Evolutionary conservation across 75 land plant genomes (phyloP).

Genomic region (Selaginella tamariscina): DNA sequence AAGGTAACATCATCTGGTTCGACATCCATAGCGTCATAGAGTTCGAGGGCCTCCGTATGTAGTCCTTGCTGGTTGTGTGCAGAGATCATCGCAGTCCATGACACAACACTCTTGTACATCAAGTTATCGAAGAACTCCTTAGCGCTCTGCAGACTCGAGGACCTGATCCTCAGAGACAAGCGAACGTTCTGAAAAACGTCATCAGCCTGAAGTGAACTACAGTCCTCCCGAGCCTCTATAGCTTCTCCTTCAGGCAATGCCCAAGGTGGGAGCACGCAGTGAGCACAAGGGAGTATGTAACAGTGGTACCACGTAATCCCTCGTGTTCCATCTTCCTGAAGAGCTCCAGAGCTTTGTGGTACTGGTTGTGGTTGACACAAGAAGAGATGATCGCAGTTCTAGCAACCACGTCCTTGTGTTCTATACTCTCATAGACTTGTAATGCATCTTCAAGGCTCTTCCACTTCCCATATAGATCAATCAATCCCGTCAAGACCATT

Average conservation of each 20-base stretch:
- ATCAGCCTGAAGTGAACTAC: neutral
- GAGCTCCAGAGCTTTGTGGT: slow-evolving; percentile 1
- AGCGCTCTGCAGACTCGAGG: neutral
- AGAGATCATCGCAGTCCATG: neutral
- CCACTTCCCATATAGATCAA: neutral
- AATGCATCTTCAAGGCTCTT: neutral
- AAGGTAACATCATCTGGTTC: neutral
- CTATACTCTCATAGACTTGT: slow-evolving; percentile 17
- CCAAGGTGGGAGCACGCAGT: neutral
- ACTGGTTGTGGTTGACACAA: slow-evolving; percentile 6
- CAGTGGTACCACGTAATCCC: neutral
- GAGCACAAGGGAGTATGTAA: neutral
- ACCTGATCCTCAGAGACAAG: neutral
- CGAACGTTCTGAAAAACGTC: neutral
- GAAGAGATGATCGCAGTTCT: slow-evolving; percentile 11
- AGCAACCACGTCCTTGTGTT: neutral
- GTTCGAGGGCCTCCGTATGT: neutral
- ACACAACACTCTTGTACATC: neutral
- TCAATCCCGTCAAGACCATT: neutral
- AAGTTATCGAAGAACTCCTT: neutral
- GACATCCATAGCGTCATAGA: neutral
- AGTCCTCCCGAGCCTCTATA: neutral
- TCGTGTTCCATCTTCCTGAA: neutral
- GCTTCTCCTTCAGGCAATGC: neutral
- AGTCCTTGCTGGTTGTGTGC: neutral